A percentile compares a stretch with the other conserved stretches of the same genome.
These are phyloP conservation scores for Arthrobotrys megalospora DNA, from an alignment of 2,329 filamentous ascomycete genomes.

Conservation along the genomic window DNA sequence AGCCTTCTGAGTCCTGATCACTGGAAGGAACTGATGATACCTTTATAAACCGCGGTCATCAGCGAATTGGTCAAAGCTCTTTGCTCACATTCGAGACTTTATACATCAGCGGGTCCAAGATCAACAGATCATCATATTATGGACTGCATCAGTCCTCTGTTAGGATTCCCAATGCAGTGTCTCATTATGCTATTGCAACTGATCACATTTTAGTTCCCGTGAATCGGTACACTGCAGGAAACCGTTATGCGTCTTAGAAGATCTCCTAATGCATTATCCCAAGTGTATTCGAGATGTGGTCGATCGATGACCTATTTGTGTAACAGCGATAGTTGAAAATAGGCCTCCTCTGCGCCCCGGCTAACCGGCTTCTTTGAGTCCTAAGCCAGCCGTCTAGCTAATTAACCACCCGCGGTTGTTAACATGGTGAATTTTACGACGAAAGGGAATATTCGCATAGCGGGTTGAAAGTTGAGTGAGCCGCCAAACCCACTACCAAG, in stretches of 20 bases:
- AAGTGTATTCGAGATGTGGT: not conserved
- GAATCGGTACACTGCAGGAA: not conserved
- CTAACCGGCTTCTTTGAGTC: not conserved
- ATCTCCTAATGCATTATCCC: not conserved
- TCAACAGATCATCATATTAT: constrained; percentile 42
- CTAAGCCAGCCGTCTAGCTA: no score
- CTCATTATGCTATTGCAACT: constrained; percentile 10
- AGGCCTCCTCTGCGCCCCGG: not conserved
- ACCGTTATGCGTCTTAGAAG: not conserved
- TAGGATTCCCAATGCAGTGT: not conserved
- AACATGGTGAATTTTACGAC: constrained; percentile 6
- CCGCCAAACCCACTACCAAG: not conserved
- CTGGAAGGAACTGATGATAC: not conserved
- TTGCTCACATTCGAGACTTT: not conserved
- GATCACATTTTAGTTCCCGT: constrained; percentile 13
- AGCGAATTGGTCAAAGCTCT: not conserved
- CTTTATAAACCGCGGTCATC: not conserved
- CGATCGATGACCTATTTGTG: not conserved
- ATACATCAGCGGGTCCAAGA: constrained; percentile 11
- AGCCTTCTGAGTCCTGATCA: no score
- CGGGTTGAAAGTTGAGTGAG: constrained; percentile 7
- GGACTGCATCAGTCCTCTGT: not conserved
- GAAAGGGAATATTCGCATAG: not conserved
- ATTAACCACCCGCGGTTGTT: not conserved
- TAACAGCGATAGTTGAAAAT: not conserved